phyloP scores from a whole-genome alignment of 768 basidiomycete species.

The Chiua virens region DNA sequence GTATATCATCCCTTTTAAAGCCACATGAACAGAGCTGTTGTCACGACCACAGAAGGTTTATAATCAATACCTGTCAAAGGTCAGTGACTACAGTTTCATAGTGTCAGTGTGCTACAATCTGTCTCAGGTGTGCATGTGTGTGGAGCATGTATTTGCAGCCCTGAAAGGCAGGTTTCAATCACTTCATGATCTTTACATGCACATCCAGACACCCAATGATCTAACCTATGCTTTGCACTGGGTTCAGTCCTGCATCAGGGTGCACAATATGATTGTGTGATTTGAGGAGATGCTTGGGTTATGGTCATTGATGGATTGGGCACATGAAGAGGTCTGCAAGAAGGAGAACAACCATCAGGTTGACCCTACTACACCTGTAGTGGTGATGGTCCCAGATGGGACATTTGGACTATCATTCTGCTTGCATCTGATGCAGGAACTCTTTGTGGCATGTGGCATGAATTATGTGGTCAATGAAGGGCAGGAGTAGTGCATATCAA shows the following conservation, averaged over 20 bases:
- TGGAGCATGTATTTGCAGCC: conserved; percentile 5
- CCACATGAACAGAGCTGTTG: rapidly evolving
- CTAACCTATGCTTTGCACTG: not conserved
- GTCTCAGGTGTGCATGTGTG: not conserved
- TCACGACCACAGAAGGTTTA: not conserved
- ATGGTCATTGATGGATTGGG: too few species aligned
- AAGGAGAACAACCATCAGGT: too few species aligned
- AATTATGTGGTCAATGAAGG: too few species aligned
- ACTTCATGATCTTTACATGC: not conserved
- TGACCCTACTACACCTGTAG: too few species aligned
- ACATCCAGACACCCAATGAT: not conserved
- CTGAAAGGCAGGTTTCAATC: conserved; percentile 11
- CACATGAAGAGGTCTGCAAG: too few species aligned
- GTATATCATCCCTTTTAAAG: conserved; percentile 3
- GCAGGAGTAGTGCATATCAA: too few species aligned
- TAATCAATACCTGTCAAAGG: conserved; percentile 8
- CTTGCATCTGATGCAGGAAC: too few species aligned
- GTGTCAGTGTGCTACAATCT: too few species aligned
- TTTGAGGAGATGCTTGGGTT: conserved; percentile 2
- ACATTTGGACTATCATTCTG: too few species aligned
- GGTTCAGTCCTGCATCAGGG: conserved; percentile 6
- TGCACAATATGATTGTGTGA: conserved; percentile 9
- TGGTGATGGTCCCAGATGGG: too few species aligned
- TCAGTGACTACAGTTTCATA: not conserved
- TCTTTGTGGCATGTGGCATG: too few species aligned